A percentile compares a stretch with the other conserved stretches of the same genome.
Evolutionary conservation across 1,139 yeast species (phyloP).

Genomic region (Debaryomycetaceae sp.): DNA sequence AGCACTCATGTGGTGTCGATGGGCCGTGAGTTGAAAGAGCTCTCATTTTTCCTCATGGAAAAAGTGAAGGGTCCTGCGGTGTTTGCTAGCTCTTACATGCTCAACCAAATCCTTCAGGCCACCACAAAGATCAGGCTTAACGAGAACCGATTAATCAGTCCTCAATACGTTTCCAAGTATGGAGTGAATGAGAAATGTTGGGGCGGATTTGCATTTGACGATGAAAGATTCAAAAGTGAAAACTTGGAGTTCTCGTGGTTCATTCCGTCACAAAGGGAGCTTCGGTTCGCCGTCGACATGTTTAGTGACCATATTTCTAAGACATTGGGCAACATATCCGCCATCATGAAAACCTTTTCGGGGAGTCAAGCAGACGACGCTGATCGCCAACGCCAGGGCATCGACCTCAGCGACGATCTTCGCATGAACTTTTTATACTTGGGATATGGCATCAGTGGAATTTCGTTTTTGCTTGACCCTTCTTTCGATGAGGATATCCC

Average conservation of each 20-base stretch:
- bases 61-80: conserved; percentile 64
- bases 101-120: conserved; percentile 66
- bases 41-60: conserved; percentile 51
- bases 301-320: conserved; percentile 49
- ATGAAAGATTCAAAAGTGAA: conserved; percentile 33
- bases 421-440: conserved; percentile 54
- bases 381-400: conserved; percentile 3
- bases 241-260: conserved; percentile 70
- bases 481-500: conserved; percentile 46
- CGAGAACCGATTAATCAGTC: conserved; percentile 53
- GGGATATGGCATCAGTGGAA: conserved; percentile 66
- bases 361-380: conserved; percentile 15
- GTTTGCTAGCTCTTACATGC: conserved; percentile 43
- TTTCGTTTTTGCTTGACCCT: conserved; percentile 75
- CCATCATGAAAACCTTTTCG: conserved; percentile 27
- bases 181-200: conserved; percentile 53
- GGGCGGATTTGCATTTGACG: conserved; percentile 67
- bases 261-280: conserved; percentile 54
- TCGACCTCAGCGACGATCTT: conserved; percentile 43
- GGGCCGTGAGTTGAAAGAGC: conserved; percentile 42
- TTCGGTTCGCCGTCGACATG: conserved; percentile 57
- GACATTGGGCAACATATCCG: conserved; percentile 40
- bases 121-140: conserved; percentile 55
- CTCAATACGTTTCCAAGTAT: conserved; percentile 22
- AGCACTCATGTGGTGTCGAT: conserved; percentile 45